Evolutionary conservation across 768 basidiomycete genomes (phyloP).

Genomic region (Antrodiella citrinella): DNA sequence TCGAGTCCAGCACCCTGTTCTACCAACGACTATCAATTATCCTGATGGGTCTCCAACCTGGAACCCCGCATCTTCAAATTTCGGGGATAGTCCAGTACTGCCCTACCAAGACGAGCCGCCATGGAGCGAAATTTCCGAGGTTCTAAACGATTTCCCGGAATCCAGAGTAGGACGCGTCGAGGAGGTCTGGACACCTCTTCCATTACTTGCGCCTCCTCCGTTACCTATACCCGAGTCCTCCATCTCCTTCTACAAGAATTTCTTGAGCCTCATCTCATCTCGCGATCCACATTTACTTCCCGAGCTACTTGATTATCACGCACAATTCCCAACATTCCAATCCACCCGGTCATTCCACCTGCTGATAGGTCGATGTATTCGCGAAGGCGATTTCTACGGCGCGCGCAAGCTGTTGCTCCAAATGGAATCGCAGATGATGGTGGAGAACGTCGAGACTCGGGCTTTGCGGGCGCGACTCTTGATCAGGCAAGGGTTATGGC

Average conservation of each 20-base stretch:
- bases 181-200: not conserved
- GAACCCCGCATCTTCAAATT: too few species aligned
- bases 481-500: conserved; percentile 48
- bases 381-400: conserved; percentile 38
- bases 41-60: too few species aligned
- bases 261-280: conserved; percentile 30
- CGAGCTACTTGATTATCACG: conserved; percentile 43
- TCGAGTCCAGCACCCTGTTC: too few species aligned
- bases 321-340: conserved; percentile 21
- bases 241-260: conserved; percentile 23
- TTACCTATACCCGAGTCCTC: too few species aligned
- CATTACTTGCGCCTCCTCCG: not conserved
- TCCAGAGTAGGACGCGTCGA: not conserved
- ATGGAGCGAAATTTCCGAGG: conserved; percentile 15
- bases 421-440: conserved; percentile 38
- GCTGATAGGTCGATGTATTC: conserved; percentile 41
- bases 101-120: conserved; percentile 19
- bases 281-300: conserved; percentile 27
- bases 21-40: too few species aligned
- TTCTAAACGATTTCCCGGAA: not conserved
- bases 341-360: conserved; percentile 37
- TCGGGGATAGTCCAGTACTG: not conserved
- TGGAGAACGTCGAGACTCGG: conserved; percentile 44
- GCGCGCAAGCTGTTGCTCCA: conserved; percentile 35
- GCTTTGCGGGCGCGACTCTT: conserved; percentile 50